Evolutionary conservation across 441 rosid species (phyloP), one percentile per base, ranked within the genome.

Genomic region (Aquilaria agallochum): DNA sequence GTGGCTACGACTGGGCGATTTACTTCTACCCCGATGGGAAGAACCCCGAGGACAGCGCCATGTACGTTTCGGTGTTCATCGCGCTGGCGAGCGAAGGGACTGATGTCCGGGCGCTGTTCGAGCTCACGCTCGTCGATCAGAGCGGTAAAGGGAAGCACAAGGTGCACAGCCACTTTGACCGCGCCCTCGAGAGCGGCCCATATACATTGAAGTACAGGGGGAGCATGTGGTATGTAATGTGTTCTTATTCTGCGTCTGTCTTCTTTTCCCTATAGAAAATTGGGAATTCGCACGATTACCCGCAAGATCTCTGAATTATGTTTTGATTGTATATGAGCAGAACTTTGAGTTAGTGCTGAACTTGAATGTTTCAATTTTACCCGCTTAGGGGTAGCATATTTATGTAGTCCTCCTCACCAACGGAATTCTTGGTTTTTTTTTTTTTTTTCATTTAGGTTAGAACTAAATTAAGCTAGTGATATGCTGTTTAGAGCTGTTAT

Each of bases 21-120:
- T 88, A 85, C 70, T 88, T 88, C 46, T 88, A 88, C 32, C 95
- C 95, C 5, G 95, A 83, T 63, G 95, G 91, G 20, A 88, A 88
- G 68, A 88, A 86, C 64, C 74, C 74, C 0, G 95, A 88, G 72
- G 91, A 88, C 53, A 82, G 69, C 48, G 74, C 86, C 9, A 9
- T 71, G 50, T 83, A 88, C 51, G 87, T 88, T 4, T 88, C 89
- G 53, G 69, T 88, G 51, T 88, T 88, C 74, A 86, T 88, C 44
- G 96, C 92, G 14, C 57, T 88, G 45, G 89, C 89, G 1, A 86
- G 96, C 73, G 96, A 88, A 59, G 90, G 90, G 6, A 77, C 79
- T 13, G 92, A 88, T 55, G 87, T 88, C n/a, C 78, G 96, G 69
- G 96, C 92, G 13, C 78, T 88, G 58, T 88, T 88, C 53, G 87